These are phyloP conservation scores for Geotrichum aggregatum DNA, from an alignment of 1,139 yeast species.

Conservation along the genomic window DNA sequence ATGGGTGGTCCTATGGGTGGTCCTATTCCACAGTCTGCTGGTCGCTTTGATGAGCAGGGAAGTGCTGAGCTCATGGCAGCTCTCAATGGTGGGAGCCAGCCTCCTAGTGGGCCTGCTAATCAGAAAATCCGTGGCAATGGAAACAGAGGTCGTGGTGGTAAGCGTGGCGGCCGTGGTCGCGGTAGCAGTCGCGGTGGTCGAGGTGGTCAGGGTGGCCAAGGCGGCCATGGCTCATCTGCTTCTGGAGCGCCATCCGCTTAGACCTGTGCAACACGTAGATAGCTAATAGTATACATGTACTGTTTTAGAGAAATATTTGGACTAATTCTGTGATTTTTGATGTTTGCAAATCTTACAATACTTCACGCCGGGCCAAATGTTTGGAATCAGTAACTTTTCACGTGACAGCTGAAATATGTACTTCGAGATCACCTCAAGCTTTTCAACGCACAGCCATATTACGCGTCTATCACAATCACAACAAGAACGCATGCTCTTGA, in stretches of 20 bases:
- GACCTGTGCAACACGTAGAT: too few relatives aligned
- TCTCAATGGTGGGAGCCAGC: slow-evolving; percentile 25
- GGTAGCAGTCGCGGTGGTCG: slow-evolving; percentile 15
- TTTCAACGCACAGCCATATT: too few relatives aligned
- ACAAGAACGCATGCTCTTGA: too few relatives aligned
- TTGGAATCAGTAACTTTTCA: too few relatives aligned
- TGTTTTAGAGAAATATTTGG: too few relatives aligned
- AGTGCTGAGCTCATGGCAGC: slow-evolving; percentile 35
- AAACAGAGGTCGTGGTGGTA: slow-evolving; percentile 21
- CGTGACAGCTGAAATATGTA: too few relatives aligned
- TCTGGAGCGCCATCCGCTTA: slow-evolving; percentile 1
- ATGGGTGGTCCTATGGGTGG: slow-evolving; percentile 26
- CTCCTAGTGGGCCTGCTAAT: slow-evolving; percentile 15
- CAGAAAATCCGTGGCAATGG: slow-evolving; percentile 32
- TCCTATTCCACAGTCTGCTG: not conserved
- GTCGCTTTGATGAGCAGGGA: slow-evolving; percentile 28
- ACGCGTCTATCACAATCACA: too few relatives aligned
- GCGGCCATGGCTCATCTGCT: not conserved
- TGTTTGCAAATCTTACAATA: too few relatives aligned
- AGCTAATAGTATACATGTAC: too few relatives aligned
- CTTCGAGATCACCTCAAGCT: too few relatives aligned
- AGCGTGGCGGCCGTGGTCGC: slow-evolving; percentile 10
- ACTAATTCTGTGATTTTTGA: too few relatives aligned
- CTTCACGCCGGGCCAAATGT: too few relatives aligned
- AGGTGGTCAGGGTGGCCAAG: slow-evolving; percentile 15